Evolutionary conservation across 2,329 filamentous ascomycete genomes (phyloP).

Genomic region (Aspergillus terreus): DNA sequence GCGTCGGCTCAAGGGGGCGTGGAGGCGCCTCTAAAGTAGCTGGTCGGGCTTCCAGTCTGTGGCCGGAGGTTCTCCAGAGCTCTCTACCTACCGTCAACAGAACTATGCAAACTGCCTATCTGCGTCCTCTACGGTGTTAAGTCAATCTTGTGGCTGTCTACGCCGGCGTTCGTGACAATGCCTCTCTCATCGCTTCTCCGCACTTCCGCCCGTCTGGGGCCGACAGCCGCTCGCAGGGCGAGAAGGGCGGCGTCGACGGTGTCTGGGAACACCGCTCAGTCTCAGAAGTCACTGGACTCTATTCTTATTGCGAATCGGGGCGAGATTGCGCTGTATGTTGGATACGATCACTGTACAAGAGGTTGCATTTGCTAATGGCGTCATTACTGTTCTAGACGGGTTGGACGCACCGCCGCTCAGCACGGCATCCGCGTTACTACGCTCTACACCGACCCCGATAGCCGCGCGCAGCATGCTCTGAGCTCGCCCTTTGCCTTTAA

Average conservation of each 20-base stretch:
- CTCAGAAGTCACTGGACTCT: conserved; percentile 56
- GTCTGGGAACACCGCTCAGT: conserved; percentile 19
- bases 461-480: conserved; percentile 79
- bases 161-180: conserved; percentile 21
- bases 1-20: conserved; percentile 29
- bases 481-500: conserved; percentile 80
- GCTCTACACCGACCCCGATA: conserved; percentile 90
- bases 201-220: conserved; percentile 34
- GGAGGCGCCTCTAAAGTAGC: conserved; percentile 7
- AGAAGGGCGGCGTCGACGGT: conserved; percentile 28
- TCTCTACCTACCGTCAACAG: not conserved
- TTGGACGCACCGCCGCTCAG: conserved; percentile 79
- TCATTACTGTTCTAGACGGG: conserved; percentile 52
- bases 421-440: conserved; percentile 92
- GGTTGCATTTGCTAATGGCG: conserved; percentile 8
- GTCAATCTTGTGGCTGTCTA: not conserved
- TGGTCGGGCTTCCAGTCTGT: not conserved
- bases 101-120: conserved; percentile 10
- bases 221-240: conserved; percentile 25
- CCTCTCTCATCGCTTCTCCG: conserved; percentile 38
- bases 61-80: not conserved
- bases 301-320: conserved; percentile 95
- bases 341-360: not conserved
- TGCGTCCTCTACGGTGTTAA: conserved; percentile 9
- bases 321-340: conserved; percentile 75